phyloP scores from a whole-genome alignment of 2,329 filamentous ascomycete genomes.

The Exophiala calicioides region DNA sequence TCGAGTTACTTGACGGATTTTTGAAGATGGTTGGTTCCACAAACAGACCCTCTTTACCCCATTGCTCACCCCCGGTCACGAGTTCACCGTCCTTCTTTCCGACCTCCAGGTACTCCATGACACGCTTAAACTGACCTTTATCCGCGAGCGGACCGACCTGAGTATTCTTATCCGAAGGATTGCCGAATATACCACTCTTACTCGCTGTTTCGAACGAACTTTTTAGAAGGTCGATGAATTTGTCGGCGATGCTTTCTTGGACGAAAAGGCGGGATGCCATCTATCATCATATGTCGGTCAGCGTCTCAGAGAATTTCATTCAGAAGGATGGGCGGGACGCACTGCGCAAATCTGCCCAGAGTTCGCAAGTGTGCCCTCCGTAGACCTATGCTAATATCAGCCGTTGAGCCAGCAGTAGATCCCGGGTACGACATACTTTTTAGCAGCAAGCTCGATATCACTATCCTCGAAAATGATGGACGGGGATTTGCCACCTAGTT shows the following conservation, averaged over 20 bases:
- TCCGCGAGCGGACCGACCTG: slow-evolving; percentile 66
- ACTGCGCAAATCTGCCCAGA: slow-evolving; percentile 57
- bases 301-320: too few species aligned
- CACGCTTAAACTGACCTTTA: slow-evolving; percentile 63
- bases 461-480: slow-evolving; percentile 40
- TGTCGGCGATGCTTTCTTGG: slow-evolving; percentile 54
- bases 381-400: too few species aligned
- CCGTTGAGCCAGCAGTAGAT: too few species aligned
- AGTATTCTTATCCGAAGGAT: slow-evolving; percentile 46
- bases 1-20: slow-evolving; percentile 58
- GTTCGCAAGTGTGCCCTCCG: slow-evolving; percentile 61
- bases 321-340: too few species aligned
- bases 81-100: slow-evolving; percentile 54
- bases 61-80: slow-evolving; percentile 43
- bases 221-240: slow-evolving; percentile 51
- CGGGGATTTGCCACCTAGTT: slow-evolving; percentile 41
- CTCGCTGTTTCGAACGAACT: slow-evolving; percentile 46
- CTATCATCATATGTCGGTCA: too few species aligned
- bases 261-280: slow-evolving; percentile 60
- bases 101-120: slow-evolving; percentile 57
- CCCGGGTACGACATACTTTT: slow-evolving; percentile 28
- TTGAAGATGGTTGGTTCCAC: slow-evolving; percentile 62
- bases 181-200: slow-evolving; percentile 27
- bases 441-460: slow-evolving; percentile 40
- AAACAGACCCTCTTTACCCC: slow-evolving; percentile 67